These are phyloP conservation scores for Penicillium sp. DNA, from an alignment of 2,329 filamentous ascomycete species.

Conservation along the genomic window DNA sequence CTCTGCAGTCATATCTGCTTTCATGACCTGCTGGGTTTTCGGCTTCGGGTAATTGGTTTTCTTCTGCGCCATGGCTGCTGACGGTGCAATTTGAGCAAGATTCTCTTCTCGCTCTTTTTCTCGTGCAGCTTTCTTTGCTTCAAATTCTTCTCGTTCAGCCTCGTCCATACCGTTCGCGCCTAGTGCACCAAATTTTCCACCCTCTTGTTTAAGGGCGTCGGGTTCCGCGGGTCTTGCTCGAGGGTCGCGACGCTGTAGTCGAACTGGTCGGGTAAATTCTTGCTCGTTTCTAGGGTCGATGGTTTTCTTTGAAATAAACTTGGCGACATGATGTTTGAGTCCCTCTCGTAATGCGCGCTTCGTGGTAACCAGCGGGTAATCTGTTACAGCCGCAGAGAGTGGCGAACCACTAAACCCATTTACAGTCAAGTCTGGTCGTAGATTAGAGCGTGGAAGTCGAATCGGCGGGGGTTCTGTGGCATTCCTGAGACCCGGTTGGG, in stretches of 20 bases:
- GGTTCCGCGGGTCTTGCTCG: constrained; percentile 54
- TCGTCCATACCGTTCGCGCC: constrained; percentile 58
- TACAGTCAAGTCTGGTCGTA: constrained; percentile 28
- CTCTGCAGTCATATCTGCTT: constrained; percentile 71
- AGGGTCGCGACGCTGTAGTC: constrained; percentile 84
- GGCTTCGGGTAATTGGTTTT: constrained; percentile 65
- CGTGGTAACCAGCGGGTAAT: constrained; percentile 73
- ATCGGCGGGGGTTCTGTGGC: constrained; percentile 19
- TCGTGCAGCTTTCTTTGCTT: constrained; percentile 65
- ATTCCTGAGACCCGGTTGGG: constrained; percentile 13
- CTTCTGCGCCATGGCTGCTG: constrained; percentile 64
- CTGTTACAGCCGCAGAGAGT: constrained; percentile 42
- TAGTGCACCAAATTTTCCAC: constrained; percentile 30
- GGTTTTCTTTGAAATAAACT: constrained; percentile 63
- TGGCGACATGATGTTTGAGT: constrained; percentile 82
- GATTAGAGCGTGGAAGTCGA: constrained; percentile 19
- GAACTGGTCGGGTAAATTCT: constrained; percentile 82
- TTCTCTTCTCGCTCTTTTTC: constrained; percentile 84
- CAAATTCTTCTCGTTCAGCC: constrained; percentile 57
- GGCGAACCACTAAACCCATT: constrained; percentile 43
- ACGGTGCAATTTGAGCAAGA: constrained; percentile 87
- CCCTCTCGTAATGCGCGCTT: constrained; percentile 76
- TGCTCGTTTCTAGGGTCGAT: constrained; percentile 69
- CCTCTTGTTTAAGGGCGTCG: constrained; percentile 43
- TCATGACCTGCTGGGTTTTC: constrained; percentile 81